Base-by-base conservation (phyloP, 108 stramenopile genomes). In the Cyclotella sp. region DNA sequence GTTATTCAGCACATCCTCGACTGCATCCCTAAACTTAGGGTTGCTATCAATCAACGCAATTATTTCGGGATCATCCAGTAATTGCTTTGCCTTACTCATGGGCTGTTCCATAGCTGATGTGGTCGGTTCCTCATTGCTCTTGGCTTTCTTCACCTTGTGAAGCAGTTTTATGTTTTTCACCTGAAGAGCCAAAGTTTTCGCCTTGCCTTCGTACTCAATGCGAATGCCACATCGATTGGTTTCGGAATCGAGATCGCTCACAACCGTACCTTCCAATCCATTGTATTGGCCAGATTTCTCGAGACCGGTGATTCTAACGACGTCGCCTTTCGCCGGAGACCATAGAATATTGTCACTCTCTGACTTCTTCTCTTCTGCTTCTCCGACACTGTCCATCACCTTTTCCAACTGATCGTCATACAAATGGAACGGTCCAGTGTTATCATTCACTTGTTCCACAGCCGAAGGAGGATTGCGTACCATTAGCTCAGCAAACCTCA, bases 11-110 rank as follows among this genome's bases (percentile, higher is more conserved):
- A 71, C 70, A 78, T 83, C 82, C 41, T 83, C 82, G 21, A 82
- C 81, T 16, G 82, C 82, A 68, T 60, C 82, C 43, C 55, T 67
- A 52, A 77, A 83, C 30, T 68, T 77, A 13, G 82, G 82, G 22
- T 77, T 77, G 71, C 67, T 63, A 42, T 58, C 82, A 41, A 83
- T 59, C 76, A 76, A 30, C 18, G 69, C 63, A 46, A 46, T 65
- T 15, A 82, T 82, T 45, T 82, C 81, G 2, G 81, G 81, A 77
- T 82, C 81, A 47, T 82, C 54, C 40, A 82, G 34, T 41, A 82
- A 46, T 7, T 41, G 62, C 53, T 63, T 76, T 3, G 81, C 75
- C 70, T 82, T 76, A 61, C 40, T 76, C 61, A 82, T 49, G 24
- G 68, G 19, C 24, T 76, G 62, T 14, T 70, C 61, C 13, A 22